Evolutionary conservation across 805 yeast species (phyloP).

Genomic region (Cyberlindnera amylophila): DNA sequence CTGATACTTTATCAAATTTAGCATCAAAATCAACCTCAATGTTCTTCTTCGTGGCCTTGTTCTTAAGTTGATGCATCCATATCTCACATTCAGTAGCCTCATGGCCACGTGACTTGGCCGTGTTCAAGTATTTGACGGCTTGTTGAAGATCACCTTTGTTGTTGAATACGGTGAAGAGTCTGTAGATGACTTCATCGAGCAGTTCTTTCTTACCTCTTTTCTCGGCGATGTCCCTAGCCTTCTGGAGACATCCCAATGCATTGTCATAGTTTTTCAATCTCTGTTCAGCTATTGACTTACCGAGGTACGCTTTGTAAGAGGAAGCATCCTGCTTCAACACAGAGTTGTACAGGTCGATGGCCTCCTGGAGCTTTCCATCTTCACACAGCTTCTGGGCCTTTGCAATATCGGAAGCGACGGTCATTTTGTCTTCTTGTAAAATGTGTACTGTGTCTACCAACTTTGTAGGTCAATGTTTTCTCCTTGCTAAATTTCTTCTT

Average conservation of each 20-base stretch:
- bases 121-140: conserved; percentile 38
- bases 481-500: too few species aligned
- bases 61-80: conserved; percentile 22
- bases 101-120: conserved; percentile 37
- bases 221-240: conserved; percentile 42
- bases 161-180: conserved; percentile 39
- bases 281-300: conserved; percentile 43
- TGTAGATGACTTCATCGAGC: conserved; percentile 42
- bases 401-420: conserved; percentile 5
- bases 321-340: conserved; percentile 40
- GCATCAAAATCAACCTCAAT: conserved; percentile 9
- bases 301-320: conserved; percentile 42
- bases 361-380: conserved; percentile 38
- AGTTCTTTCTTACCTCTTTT: conserved; percentile 38
- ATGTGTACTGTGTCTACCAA: too few species aligned
- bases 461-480: too few species aligned
- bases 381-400: conserved; percentile 32
- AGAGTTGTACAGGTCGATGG: conserved; percentile 33
- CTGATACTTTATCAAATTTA: conserved; percentile 7
- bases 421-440: conserved; percentile 1
- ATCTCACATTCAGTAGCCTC: conserved; percentile 22
- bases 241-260: conserved; percentile 40
- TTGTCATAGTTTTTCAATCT: conserved; percentile 38
- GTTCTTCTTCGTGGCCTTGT: conserved; percentile 17
- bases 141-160: conserved; percentile 34